phyloP scores from a whole-genome alignment of 345 rosid genomes.

The sweet orange (Citrus sinensis) region DNA sequence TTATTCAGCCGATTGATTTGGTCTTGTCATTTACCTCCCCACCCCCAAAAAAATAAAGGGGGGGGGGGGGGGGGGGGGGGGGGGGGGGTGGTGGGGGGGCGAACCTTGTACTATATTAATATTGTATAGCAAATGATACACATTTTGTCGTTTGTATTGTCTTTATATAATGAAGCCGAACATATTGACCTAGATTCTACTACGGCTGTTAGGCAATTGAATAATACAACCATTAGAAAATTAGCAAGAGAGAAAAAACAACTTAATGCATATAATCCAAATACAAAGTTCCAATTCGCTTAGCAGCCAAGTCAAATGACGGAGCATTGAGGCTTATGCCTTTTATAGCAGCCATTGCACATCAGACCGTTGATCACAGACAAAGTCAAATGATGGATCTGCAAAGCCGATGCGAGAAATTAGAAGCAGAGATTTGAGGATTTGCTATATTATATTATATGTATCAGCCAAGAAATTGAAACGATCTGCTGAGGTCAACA shows the following conservation, averaged over 20 bases:
- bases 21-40: not conserved
- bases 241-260: not conserved
- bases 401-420: not conserved
- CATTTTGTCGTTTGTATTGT: not conserved
- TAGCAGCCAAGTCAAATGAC: constrained; percentile 7
- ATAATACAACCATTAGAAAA: not conserved
- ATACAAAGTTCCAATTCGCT: not conserved
- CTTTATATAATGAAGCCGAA: not conserved
- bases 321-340: not conserved
- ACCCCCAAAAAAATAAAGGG: too few relatives aligned
- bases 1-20: not conserved
- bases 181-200: not conserved
- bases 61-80: too few relatives aligned
- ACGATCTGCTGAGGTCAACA: not conserved
- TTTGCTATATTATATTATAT: not conserved
- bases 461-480: not conserved
- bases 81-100: too few relatives aligned
- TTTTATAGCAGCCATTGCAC: not conserved
- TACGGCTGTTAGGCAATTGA: not conserved
- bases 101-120: not conserved
- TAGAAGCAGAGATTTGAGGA: not conserved
- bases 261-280: not conserved
- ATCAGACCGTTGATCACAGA: not conserved
- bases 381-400: not conserved
- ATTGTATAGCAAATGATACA: not conserved